Evolutionary conservation across 805 yeast genomes (phyloP).

Genomic region (Kodamaea neixiangensis): DNA sequence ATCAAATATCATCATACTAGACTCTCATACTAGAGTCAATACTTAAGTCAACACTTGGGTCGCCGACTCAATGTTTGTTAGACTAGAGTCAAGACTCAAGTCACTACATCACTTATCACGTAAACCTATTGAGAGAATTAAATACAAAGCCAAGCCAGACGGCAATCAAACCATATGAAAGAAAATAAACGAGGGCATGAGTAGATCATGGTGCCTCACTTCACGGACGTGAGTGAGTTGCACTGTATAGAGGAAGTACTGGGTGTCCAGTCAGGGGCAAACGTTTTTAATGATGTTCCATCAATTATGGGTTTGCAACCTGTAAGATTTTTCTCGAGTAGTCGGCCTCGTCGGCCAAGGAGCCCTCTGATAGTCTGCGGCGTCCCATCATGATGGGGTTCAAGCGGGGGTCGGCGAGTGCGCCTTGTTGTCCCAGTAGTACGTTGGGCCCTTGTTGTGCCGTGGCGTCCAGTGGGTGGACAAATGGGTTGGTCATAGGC

Average conservation of each 20-base stretch:
- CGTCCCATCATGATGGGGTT: slow-evolving; percentile 81
- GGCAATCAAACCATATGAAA: neutral
- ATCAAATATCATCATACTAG: too few species aligned
- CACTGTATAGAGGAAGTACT: too few species aligned
- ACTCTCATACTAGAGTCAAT: too few species aligned
- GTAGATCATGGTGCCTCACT: too few species aligned
- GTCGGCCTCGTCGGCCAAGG: slow-evolving; percentile 83
- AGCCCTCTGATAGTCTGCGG: slow-evolving; percentile 81
- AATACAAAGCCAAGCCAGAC: slow-evolving; percentile 8
- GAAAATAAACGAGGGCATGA: neutral
- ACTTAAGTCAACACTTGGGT: too few species aligned
- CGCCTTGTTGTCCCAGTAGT: slow-evolving; percentile 6
- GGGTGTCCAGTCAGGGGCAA: too few species aligned
- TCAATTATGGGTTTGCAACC: slow-evolving; percentile 71
- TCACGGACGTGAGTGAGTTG: too few species aligned
- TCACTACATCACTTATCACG: slow-evolving; percentile 4
- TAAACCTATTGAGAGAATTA: slow-evolving; percentile 7
- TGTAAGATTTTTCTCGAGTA: slow-evolving; percentile 77
- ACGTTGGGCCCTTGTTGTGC: slow-evolving; percentile 15
- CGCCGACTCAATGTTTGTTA: too few species aligned
- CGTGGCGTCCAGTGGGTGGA: slow-evolving; percentile 54
- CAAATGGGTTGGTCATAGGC: slow-evolving; percentile 61
- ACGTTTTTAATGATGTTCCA: neutral
- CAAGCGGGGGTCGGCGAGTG: slow-evolving; percentile 57
- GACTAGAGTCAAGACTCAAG: too few species aligned